Percentiles rank a stretch among this genome's conserved stretches.
phyloP scores from a whole-genome alignment of 2,329 filamentous ascomycete genomes.

The Diaporthe destruens region DNA sequence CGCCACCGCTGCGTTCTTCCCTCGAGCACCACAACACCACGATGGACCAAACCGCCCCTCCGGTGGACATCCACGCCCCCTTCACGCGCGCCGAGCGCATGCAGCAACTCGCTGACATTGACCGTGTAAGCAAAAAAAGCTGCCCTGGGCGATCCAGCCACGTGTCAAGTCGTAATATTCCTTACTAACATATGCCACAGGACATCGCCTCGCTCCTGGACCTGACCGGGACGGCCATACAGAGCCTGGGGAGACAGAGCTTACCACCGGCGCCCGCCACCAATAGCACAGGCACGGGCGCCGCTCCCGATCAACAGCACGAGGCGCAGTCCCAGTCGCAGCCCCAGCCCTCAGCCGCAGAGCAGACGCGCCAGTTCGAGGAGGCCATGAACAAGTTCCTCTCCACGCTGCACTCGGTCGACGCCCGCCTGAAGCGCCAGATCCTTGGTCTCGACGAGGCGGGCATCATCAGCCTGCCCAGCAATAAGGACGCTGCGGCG shows the following conservation, averaged over 20 bases:
- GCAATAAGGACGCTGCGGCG: conserved; percentile 44
- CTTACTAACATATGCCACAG: conserved; percentile 55
- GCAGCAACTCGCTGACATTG: conserved; percentile 82
- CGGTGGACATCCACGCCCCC: conserved; percentile 55
- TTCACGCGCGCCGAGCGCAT: conserved; percentile 84
- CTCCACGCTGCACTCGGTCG: conserved; percentile 77
- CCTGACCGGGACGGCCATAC: conserved; percentile 69
- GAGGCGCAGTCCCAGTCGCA: conserved; percentile 11
- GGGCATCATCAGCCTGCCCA: conserved; percentile 72
- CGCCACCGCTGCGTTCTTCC: too few relatives aligned
- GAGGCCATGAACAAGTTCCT: conserved; percentile 76
- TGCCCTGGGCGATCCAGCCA: not conserved
- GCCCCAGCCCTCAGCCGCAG: conserved; percentile 51
- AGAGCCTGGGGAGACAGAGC: conserved; percentile 67
- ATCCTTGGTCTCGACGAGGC: conserved; percentile 87
- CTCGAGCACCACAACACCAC: not conserved
- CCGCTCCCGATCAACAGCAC: conserved; percentile 36
- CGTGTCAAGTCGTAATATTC: conserved; percentile 44
- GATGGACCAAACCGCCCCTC: conserved; percentile 40
- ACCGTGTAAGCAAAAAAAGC: conserved; percentile 63
- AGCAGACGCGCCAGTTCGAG: conserved; percentile 70
- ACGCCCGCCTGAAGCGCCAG: conserved; percentile 80
- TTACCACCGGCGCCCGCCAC: conserved; percentile 28
- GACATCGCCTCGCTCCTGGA: conserved; percentile 61
- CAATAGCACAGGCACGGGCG: conserved; percentile 50